Conservation (phyloP, 139 green algal genomes). For the Haematococcus lacustris region DNA sequence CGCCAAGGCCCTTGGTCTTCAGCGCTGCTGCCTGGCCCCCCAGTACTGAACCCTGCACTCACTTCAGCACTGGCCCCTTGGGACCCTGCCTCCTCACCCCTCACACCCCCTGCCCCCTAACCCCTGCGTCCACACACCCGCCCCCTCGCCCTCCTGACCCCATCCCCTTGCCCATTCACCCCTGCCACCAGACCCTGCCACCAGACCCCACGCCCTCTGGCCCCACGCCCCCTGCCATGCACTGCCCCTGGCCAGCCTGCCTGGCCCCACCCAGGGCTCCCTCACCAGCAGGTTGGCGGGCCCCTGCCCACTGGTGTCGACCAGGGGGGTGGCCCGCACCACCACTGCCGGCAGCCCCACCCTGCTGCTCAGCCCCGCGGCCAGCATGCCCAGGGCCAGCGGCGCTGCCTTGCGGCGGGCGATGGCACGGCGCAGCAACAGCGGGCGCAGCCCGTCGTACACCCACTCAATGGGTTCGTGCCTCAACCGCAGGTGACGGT, state of each 20-base stretch:
- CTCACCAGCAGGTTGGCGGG: neutral
- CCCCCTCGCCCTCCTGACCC: too few species aligned
- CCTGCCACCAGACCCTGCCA: neutral
- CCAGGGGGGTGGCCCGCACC: neutral
- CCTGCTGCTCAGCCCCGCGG: neutral
- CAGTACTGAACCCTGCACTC: too few species aligned
- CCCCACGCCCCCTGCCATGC: neutral
- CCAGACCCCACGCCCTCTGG: neutral
- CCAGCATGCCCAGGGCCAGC: neutral
- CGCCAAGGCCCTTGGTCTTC: too few species aligned
- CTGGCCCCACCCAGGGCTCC: neutral
- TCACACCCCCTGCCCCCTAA: too few species aligned
- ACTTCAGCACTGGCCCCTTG: too few species aligned
- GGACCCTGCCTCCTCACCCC: too few species aligned
- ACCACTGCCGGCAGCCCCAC: neutral
- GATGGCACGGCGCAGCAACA: slow-evolving; percentile 33
- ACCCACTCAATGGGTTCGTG: slow-evolving; percentile 69
- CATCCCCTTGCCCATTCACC: too few species aligned
- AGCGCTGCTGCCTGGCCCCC: too few species aligned
- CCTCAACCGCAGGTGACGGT: slow-evolving; percentile 1
- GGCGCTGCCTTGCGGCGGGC: neutral
- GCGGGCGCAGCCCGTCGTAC: slow-evolving; percentile 60
- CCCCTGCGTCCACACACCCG: too few species aligned
- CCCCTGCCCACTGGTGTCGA: neutral
- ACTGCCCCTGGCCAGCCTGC: neutral